Evolutionary conservation across 75 land plant species (phyloP).

Genomic region (Ceratopteris richardii): DNA sequence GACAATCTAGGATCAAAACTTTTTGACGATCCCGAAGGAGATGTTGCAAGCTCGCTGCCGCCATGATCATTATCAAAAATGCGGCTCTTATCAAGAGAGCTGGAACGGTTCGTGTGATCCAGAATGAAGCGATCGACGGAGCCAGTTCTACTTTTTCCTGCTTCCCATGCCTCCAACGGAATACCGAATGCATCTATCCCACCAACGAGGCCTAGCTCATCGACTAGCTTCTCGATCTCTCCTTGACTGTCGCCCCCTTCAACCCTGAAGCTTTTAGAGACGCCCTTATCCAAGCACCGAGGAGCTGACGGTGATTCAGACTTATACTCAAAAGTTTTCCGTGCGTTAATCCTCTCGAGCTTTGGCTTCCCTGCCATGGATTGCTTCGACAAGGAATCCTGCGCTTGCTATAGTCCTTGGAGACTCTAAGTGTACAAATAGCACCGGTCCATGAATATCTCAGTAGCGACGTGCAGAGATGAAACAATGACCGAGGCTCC

Average conservation of each 20-base stretch:
- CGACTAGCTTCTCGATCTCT: slow-evolving; percentile 6
- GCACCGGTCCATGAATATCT: too few relatives aligned
- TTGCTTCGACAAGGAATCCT: too few relatives aligned
- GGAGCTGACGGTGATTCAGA: neutral
- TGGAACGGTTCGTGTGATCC: neutral
- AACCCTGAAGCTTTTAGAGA: slow-evolving; percentile 11
- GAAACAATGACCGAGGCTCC: too few relatives aligned
- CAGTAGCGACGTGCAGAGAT: too few relatives aligned
- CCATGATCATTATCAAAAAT: too few relatives aligned
- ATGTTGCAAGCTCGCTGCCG: too few relatives aligned
- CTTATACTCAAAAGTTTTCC: neutral
- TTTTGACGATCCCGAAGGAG: too few relatives aligned
- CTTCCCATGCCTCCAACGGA: slow-evolving; percentile 10
- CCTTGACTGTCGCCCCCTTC: slow-evolving; percentile 6
- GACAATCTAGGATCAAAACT: too few relatives aligned
- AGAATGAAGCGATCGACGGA: slow-evolving; percentile 6
- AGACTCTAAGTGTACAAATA: too few relatives aligned
- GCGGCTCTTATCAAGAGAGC: slow-evolving; percentile 3
- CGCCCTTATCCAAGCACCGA: neutral
- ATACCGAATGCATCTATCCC: slow-evolving; percentile 11
- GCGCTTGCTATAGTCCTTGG: too few relatives aligned
- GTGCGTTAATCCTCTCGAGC: neutral
- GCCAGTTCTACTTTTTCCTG: slow-evolving; percentile 9
- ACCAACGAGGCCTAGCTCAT: slow-evolving; percentile 6
- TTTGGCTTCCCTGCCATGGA: neutral